A percentile compares a stretch with the other conserved stretches of the same genome.
phyloP scores from a whole-genome alignment of 2,329 filamentous ascomycete genomes.

The Cladosporium sp. region DNA sequence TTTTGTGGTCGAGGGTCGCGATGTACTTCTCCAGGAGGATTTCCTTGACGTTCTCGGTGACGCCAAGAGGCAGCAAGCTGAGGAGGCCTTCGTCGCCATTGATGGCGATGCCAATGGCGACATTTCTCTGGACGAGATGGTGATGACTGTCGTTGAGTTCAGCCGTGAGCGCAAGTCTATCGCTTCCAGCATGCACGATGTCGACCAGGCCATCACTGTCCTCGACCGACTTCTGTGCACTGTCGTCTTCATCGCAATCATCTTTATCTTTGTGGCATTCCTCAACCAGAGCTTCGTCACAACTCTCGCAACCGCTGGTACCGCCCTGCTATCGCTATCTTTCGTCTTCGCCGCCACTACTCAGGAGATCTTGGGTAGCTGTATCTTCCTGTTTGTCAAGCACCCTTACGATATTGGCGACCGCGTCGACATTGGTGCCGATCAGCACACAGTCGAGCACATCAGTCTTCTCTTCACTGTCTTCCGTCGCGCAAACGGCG shows the following conservation, averaged over 20 bases:
- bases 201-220: slow-evolving; percentile 89
- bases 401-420: slow-evolving; percentile 97
- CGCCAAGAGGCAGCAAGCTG: slow-evolving; percentile 72
- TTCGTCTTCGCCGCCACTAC: slow-evolving; percentile 92
- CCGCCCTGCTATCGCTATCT: slow-evolving; percentile 88
- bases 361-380: slow-evolving; percentile 95
- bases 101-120: slow-evolving; percentile 91
- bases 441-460: slow-evolving; percentile 81
- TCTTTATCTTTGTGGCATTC: slow-evolving; percentile 70
- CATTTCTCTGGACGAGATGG: slow-evolving; percentile 93
- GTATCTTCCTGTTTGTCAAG: slow-evolving; percentile 98
- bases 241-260: slow-evolving; percentile 75
- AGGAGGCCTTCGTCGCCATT: slow-evolving; percentile 78
- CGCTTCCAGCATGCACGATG: slow-evolving; percentile 92
- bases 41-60: slow-evolving; percentile 83
- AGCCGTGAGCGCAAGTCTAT: slow-evolving; percentile 87
- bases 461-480: slow-evolving; percentile 93
- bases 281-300: slow-evolving; percentile 83
- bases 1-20: slow-evolving; percentile 86
- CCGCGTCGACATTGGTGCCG: slow-evolving; percentile 75
- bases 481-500: slow-evolving; percentile 79
- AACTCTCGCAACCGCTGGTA: slow-evolving; percentile 86
- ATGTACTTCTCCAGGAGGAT: slow-evolving; percentile 77
- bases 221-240: slow-evolving; percentile 84
- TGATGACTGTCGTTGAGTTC: slow-evolving; percentile 80